These are phyloP conservation scores for Datura wrightii DNA, from an alignment of 257 asterid genomes.

Conservation along the genomic window DNA sequence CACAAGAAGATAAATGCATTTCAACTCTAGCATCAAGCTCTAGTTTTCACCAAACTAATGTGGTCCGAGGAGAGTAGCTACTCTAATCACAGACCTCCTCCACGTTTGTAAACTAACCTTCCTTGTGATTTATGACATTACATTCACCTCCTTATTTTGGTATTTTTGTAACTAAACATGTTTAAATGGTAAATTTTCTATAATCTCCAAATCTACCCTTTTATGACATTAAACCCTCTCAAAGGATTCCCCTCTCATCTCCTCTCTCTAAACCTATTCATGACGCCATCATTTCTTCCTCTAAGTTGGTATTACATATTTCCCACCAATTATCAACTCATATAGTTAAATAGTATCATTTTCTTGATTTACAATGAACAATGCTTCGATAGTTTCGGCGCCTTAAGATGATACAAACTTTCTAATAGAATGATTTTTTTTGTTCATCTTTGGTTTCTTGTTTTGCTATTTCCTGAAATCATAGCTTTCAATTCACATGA, in stretches of 20 bases:
- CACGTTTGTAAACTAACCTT: not conserved
- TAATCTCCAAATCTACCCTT: not conserved
- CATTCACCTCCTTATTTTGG: not conserved
- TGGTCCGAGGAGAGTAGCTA: not conserved
- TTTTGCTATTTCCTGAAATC: not conserved
- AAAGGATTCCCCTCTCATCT: not conserved
- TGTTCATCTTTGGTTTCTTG: not conserved
- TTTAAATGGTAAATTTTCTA: not conserved
- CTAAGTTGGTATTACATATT: not conserved
- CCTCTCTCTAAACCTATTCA: constrained; percentile 1
- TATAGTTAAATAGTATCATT: not conserved
- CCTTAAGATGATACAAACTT: not conserved
- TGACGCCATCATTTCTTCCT: not conserved
- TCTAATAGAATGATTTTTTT: not conserved
- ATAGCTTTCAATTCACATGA: not conserved
- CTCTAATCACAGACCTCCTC: constrained; percentile 15
- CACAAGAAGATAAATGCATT: constrained; percentile 2
- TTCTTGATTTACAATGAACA: not conserved
- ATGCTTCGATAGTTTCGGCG: not conserved
- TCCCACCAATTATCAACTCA: not conserved
- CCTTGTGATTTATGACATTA: not conserved
- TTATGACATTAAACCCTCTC: not conserved
- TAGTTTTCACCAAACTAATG: constrained; percentile 1
- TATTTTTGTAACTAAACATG: not conserved
- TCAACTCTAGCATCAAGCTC: constrained; percentile 5